A percentile compares a stretch with the other conserved stretches of the same genome.
Conservation (phyloP, 352 stramenopile species). For the Saprolegnia diclina region DNA sequence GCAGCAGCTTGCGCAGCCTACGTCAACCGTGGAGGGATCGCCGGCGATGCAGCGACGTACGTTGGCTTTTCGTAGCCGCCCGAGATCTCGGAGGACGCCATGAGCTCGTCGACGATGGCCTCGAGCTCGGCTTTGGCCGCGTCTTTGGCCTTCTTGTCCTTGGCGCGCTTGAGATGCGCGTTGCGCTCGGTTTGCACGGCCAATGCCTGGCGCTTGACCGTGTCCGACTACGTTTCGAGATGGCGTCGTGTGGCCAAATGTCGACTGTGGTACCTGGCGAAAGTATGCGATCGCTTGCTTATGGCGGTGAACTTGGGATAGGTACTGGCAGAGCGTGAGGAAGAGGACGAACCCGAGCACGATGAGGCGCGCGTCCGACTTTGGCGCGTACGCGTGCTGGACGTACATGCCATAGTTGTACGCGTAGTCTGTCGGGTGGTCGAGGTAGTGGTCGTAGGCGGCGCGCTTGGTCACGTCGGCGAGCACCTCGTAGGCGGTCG, state of each 20-base stretch:
- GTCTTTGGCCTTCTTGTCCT: slow-evolving; percentile 19
- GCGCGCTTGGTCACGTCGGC: slow-evolving; percentile 65
- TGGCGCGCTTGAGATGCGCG: background rate
- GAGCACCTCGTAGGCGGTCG: slow-evolving; percentile 62
- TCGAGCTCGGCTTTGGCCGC: background rate
- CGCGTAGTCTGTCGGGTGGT: slow-evolving; percentile 12
- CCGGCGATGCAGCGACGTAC: background rate
- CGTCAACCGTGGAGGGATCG: background rate
- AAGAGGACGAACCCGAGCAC: background rate
- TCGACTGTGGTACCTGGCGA: background rate
- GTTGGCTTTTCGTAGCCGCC: slow-evolving; percentile 12
- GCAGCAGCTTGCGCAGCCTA: background rate
- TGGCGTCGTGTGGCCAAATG: background rate
- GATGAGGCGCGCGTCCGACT: slow-evolving; percentile 15
- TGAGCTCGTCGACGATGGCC: slow-evolving; percentile 15
- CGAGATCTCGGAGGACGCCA: slow-evolving; percentile 8
- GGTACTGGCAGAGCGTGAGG: background rate
- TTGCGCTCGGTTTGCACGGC: background rate
- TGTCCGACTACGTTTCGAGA: background rate
- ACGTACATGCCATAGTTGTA: slow-evolving; percentile 24
- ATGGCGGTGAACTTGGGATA: slow-evolving; percentile 2
- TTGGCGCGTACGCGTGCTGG: slow-evolving; percentile 8
- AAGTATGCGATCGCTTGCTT: slow-evolving; percentile 17
- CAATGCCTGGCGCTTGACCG: background rate
- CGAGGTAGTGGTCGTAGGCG: slow-evolving; percentile 64